Evolutionary conservation across 164 flowering plant species (phyloP).

Genomic region (Berberis vulgaris): DNA sequence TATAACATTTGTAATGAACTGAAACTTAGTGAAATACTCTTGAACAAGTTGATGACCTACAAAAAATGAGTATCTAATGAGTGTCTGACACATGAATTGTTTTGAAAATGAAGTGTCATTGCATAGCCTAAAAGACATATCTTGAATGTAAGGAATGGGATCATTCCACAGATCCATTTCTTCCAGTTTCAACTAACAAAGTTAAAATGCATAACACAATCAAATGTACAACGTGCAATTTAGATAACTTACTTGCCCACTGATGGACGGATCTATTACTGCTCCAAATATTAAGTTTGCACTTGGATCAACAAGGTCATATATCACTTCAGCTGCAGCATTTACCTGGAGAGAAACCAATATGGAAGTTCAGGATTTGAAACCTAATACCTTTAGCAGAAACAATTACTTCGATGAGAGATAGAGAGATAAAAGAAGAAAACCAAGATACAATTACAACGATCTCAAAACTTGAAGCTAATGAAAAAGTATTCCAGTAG

Average conservation of each 20-base stretch:
- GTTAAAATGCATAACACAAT: background rate
- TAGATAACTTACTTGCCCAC: slow-evolving; percentile 63
- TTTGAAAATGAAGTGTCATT: no score
- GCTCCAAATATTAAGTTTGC: slow-evolving; percentile 94
- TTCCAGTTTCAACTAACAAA: background rate
- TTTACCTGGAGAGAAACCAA: slow-evolving; percentile 49
- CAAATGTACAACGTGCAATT: background rate
- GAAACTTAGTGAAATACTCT: no score
- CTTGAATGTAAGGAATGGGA: no score
- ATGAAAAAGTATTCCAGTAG: no score
- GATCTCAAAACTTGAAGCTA: no score
- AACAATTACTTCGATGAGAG: background rate
- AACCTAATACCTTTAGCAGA: background rate
- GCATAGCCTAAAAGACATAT: no score
- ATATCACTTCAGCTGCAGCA: slow-evolving; percentile 93
- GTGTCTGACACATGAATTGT: no score
- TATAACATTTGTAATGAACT: no score
- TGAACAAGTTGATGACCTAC: no score
- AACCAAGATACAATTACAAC: background rate
- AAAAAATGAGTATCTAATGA: no score
- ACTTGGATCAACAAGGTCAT: slow-evolving; percentile 90
- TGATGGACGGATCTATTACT: slow-evolving; percentile 76
- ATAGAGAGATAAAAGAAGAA: background rate
- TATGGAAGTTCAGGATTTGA: background rate
- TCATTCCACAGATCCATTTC: no score